These are phyloP conservation scores for Ceratobasidium sp. DNA, from an alignment of 1,284 basidiomycete species.

Conservation along the genomic window DNA sequence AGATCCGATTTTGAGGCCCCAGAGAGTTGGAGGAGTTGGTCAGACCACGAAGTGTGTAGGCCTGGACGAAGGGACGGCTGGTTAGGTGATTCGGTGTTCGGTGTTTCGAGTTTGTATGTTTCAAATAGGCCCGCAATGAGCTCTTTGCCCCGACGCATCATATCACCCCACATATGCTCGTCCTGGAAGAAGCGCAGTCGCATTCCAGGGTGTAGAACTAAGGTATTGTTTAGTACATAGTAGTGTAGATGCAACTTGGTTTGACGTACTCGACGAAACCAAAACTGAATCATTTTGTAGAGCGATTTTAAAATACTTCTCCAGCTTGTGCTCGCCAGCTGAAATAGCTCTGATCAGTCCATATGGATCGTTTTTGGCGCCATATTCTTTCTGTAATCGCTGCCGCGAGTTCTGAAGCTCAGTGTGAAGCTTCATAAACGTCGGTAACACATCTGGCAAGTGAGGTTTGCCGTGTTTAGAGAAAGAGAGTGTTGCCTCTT, in stretches of 20 bases:
- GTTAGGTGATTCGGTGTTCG: background rate
- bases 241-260: background rate
- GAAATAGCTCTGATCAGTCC: background rate
- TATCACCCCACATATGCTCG: background rate
- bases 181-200: background rate
- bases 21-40: background rate
- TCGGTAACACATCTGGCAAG: background rate
- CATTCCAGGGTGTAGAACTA: constrained; percentile 21
- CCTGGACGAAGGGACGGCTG: background rate
- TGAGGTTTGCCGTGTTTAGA: background rate
- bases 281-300: background rate
- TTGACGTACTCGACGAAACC: background rate
- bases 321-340: background rate
- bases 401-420: background rate
- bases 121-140: background rate
- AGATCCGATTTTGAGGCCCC: background rate
- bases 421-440: background rate
- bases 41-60: background rate
- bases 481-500: background rate
- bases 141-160: background rate
- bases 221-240: background rate
- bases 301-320: background rate
- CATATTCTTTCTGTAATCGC: background rate
- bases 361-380: background rate
- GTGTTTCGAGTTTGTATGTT: background rate